Evolutionary conservation across 1,139 yeast species (phyloP).

Genomic region (Geotrichum aggregatum): DNA sequence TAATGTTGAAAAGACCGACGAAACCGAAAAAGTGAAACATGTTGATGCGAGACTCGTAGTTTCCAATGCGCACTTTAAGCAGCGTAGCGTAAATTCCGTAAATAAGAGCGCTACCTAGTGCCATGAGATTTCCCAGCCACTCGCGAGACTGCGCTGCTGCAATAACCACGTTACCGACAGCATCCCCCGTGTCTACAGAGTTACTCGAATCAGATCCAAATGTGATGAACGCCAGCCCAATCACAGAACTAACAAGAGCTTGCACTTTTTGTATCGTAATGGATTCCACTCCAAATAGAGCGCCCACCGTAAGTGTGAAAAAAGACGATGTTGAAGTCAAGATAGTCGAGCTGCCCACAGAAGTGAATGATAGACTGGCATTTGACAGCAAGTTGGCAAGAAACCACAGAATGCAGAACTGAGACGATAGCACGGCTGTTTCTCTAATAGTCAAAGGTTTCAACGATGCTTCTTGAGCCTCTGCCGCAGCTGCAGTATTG

Average conservation of each 20-base stretch:
- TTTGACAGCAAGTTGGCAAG: slow-evolving; percentile 83
- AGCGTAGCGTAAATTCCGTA: slow-evolving; percentile 91
- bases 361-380: slow-evolving; percentile 79
- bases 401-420: slow-evolving; percentile 87
- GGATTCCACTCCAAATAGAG: slow-evolving; percentile 62
- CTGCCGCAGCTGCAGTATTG: slow-evolving; percentile 8
- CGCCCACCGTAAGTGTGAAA: slow-evolving; percentile 84
- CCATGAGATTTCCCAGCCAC: slow-evolving; percentile 71
- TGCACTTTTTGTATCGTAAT: slow-evolving; percentile 61
- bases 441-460: slow-evolving; percentile 32
- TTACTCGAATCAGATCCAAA: slow-evolving; percentile 27
- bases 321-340: slow-evolving; percentile 87
- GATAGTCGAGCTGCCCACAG: slow-evolving; percentile 91
- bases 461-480: not conserved
- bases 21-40: slow-evolving; percentile 89
- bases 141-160: slow-evolving; percentile 10
- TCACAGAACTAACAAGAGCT: slow-evolving; percentile 66
- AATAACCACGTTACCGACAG: slow-evolving; percentile 27
- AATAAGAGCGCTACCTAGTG: slow-evolving; percentile 75
- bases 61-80: slow-evolving; percentile 64
- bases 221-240: slow-evolving; percentile 58
- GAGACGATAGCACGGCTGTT: slow-evolving; percentile 57
- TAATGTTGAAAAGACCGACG: slow-evolving; percentile 77
- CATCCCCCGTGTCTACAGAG: slow-evolving; percentile 26
- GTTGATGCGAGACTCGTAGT: slow-evolving; percentile 63